Conservation (phyloP, 75 land plant species). For the Azolla pinnata region DNA sequence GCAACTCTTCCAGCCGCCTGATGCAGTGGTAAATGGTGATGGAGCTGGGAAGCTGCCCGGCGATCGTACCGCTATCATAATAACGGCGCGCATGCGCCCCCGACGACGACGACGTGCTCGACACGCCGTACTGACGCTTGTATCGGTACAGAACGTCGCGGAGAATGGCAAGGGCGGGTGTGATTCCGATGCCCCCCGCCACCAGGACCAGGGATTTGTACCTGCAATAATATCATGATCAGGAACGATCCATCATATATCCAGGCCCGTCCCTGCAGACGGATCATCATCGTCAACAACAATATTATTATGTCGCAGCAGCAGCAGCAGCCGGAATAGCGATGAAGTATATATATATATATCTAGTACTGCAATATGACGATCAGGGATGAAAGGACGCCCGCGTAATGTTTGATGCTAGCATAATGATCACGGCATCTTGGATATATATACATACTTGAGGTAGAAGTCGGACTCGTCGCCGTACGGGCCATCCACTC, state of each 20-base stretch:
- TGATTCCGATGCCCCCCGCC: conserved; percentile 21
- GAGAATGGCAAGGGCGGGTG: conserved; percentile 17
- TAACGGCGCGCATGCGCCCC: no score
- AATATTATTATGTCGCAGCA: neutral
- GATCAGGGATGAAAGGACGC: neutral
- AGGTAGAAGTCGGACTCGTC: conserved; percentile 65
- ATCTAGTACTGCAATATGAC: neutral
- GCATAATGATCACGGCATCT: neutral
- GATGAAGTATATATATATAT: neutral
- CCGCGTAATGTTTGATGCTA: neutral
- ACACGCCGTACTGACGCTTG: no score
- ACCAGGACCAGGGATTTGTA: conserved; percentile 6
- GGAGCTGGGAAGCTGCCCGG: neutral
- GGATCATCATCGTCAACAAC: no score
- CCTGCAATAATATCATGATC: neutral
- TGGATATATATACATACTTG: conserved; percentile 35
- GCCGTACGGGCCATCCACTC: conserved; percentile 92
- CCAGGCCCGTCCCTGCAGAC: no score
- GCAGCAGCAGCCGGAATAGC: neutral
- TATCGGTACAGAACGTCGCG: conserved; percentile 15
- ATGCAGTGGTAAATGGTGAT: conserved; percentile 2
- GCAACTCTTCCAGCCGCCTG: conserved; percentile 3
- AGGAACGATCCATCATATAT: neutral
- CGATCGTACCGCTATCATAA: neutral
- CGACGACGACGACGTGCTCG: no score